Percentiles rank a stretch among this genome's conserved stretches.
Evolutionary conservation across 1,284 basidiomycete species (phyloP).

Genomic region (Trametes sp.): DNA sequence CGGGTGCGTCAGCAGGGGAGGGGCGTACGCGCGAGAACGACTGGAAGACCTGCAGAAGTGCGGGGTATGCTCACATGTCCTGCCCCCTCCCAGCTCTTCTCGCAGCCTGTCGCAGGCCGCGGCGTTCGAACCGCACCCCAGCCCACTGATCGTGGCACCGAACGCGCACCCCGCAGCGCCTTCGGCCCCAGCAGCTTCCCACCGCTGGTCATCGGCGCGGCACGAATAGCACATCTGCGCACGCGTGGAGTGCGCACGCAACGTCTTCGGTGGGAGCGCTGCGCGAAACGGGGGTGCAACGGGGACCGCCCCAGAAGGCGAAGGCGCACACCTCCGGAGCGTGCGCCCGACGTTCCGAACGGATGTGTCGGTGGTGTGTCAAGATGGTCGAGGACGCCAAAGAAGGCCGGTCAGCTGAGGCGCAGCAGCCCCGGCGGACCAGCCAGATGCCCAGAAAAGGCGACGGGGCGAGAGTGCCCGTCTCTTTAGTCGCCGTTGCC

Average conservation of each 20-base stretch:
- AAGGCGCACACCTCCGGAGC: conserved; percentile 17
- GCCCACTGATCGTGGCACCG: conserved; percentile 16
- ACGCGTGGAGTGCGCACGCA: neutral
- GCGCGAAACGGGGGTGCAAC: conserved; percentile 9
- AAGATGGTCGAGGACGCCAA: conserved; percentile 4
- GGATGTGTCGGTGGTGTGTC: conserved; percentile 31
- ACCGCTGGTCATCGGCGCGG: conserved; percentile 7
- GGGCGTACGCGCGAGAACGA: conserved; percentile 10
- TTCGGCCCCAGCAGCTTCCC: conserved; percentile 13
- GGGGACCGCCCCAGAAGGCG: conserved; percentile 10
- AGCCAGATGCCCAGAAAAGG: conserved; percentile 11
- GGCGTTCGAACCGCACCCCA: conserved; percentile 2
- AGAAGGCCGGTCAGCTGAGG: conserved; percentile 25
- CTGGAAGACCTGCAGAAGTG: conserved; percentile 8
- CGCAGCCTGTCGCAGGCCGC: conserved; percentile 3
- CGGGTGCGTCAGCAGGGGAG: conserved; percentile 25
- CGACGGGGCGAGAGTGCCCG: conserved; percentile 7
- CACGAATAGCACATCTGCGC: conserved; percentile 1
- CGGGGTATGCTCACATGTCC: conserved; percentile 17
- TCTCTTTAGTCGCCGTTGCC: conserved; percentile 17
- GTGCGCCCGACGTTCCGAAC: conserved; percentile 24
- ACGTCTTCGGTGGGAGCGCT: conserved; percentile 1
- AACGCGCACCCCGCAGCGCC: conserved; percentile 1
- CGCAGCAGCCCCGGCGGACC: conserved; percentile 9
- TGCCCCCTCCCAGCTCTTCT: conserved; percentile 1